Evolutionary conservation across 1,284 basidiomycete genomes (phyloP).

Genomic region (Rhodotorula sp.): DNA sequence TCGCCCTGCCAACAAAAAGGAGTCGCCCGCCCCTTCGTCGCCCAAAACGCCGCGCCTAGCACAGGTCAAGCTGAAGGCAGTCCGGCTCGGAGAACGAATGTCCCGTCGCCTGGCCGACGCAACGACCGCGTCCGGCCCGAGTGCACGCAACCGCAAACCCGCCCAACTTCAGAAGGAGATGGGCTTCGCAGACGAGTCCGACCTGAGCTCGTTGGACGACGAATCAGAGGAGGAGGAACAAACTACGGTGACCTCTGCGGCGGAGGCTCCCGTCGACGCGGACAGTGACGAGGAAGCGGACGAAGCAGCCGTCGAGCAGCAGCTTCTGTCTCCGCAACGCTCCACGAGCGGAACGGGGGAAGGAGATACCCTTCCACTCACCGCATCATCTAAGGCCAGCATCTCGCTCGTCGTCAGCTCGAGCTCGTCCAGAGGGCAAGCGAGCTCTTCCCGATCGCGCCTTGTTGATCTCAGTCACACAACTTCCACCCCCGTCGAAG

Average conservation of each 20-base stretch:
- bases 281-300: conserved; percentile 11
- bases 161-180: conserved; percentile 5
- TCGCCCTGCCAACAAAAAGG: neutral
- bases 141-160: conserved; percentile 6
- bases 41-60: neutral
- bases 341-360: neutral
- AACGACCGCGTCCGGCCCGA: neutral
- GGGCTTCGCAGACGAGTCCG: conserved; percentile 13
- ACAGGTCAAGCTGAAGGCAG: conserved; percentile 3
- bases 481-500: conserved; percentile 19
- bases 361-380: neutral
- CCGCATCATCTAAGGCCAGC: neutral
- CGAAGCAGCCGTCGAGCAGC: neutral
- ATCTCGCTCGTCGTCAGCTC: conserved; percentile 14
- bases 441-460: neutral
- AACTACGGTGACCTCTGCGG: neutral
- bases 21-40: neutral
- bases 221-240: neutral
- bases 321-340: neutral
- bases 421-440: conserved; percentile 1
- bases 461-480: neutral
- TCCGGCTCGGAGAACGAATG: conserved; percentile 14
- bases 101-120: conserved; percentile 6
- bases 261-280: neutral
- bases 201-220: conserved; percentile 12